These are phyloP conservation scores for Xerocomus potaroensis DNA, from an alignment of 768 basidiomycete species.

Conservation along the genomic window DNA sequence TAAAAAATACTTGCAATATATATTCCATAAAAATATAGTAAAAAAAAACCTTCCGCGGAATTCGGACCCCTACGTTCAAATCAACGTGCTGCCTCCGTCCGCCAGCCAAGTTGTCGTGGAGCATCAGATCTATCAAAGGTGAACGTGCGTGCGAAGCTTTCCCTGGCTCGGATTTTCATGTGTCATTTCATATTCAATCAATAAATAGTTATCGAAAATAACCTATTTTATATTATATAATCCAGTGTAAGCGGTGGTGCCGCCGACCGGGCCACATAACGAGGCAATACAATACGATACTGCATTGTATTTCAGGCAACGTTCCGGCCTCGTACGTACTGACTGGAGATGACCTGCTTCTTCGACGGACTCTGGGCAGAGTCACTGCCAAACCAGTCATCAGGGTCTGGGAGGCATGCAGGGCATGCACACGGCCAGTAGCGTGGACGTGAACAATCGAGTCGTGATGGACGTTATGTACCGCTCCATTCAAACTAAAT, in stretches of 20 bases:
- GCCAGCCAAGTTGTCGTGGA: conserved; percentile 13
- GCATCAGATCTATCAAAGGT: conserved; percentile 14
- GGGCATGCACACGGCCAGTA: background rate
- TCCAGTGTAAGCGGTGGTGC: no score
- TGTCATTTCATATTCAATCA: conserved; percentile 4
- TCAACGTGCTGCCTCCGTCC: no score
- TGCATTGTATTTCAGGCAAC: conserved; percentile 3
- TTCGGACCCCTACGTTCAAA: no score
- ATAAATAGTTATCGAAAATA: no score
- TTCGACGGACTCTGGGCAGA: background rate
- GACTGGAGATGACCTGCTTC: conserved; percentile 4
- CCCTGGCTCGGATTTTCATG: conserved; percentile 9
- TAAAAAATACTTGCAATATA: no score
- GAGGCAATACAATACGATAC: background rate
- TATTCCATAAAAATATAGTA: background rate
- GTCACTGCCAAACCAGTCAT: conserved; percentile 4
- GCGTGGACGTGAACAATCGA: conserved; percentile 5
- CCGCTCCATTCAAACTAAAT: conserved; percentile 3
- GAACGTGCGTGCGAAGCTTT: conserved; percentile 28
- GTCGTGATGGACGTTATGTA: conserved; percentile 7
- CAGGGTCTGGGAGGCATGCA: conserved; percentile 1
- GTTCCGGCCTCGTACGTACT: conserved; percentile 6
- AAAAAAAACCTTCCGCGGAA: background rate
- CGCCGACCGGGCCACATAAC: no score
- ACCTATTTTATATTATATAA: no score